Conservation (phyloP, 139 green algal species). For the Limnomonas spitsbergensis region DNA sequence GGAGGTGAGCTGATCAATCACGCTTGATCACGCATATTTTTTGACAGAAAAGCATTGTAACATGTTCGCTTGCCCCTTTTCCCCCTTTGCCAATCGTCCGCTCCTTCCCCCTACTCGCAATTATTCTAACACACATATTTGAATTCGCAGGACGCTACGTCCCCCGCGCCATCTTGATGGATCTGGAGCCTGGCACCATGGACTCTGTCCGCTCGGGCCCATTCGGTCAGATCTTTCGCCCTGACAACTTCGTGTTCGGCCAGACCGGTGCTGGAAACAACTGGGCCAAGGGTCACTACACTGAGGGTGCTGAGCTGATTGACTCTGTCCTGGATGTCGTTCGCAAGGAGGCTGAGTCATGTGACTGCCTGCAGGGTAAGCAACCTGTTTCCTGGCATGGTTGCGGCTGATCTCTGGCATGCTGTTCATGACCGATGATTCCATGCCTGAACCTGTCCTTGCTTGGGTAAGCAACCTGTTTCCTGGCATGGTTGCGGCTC, state of each 20-base stretch:
- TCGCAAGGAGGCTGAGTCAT: conserved; percentile 97
- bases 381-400: neutral
- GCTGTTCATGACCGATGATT: no score
- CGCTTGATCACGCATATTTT: no score
- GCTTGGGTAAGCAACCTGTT: conserved; percentile 54
- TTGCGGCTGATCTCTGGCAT: no score
- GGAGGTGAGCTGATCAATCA: conserved; percentile 69
- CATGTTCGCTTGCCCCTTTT: no score
- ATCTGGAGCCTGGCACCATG: conserved; percentile 97
- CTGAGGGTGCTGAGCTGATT: conserved; percentile 97
- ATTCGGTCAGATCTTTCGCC: conserved; percentile 93
- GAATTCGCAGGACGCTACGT: conserved; percentile 93
- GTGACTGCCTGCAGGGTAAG: conserved; percentile 95
- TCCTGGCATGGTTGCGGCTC: neutral
- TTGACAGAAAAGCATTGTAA: no score
- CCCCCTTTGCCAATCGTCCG: no score
- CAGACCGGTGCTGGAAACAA: conserved; percentile 97
- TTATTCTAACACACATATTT: no score
- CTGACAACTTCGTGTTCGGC: conserved; percentile 99
- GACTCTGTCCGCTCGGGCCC: conserved; percentile 93
- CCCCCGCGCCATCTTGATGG: conserved; percentile 94
- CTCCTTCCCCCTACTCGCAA: no score
- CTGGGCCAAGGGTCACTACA: conserved; percentile 99
- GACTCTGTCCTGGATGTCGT: conserved; percentile 98
- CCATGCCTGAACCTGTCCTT: no score